Conservation (phyloP, 257 asterid species). For the Schizonepeta tenuifolia region DNA sequence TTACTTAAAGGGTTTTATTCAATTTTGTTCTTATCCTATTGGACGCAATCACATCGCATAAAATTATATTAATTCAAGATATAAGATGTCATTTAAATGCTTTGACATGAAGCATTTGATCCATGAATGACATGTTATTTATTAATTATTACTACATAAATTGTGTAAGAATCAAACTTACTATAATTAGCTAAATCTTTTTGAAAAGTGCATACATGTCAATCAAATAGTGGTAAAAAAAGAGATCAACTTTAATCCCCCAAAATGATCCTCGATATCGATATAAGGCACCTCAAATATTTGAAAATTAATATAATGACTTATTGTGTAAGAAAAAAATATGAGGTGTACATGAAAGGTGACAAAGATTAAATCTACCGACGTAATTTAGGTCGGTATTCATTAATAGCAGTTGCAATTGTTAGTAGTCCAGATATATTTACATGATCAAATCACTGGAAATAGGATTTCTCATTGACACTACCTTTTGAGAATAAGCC, state of each 20-base stretch:
- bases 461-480: background rate
- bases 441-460: background rate
- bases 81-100: background rate
- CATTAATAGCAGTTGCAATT: background rate
- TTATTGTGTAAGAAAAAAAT: background rate
- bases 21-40: background rate
- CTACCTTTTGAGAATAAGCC: constrained; percentile 6
- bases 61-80: no score
- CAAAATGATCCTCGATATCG: background rate
- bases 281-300: background rate
- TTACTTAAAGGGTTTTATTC: background rate
- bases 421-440: background rate
- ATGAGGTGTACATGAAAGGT: no score
- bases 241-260: background rate
- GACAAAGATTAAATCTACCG: no score
- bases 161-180: background rate
- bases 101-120: background rate
- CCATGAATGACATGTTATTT: background rate
- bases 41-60: background rate
- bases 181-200: constrained; percentile 25
- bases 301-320: background rate
- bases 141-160: background rate
- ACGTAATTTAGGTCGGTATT: background rate
- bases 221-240: background rate
- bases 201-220: constrained; percentile 13